Percentiles rank a stretch among this genome's conserved stretches.
These are phyloP conservation scores for Turnera subulata DNA, from an alignment of 345 rosid genomes.

Conservation along the genomic window DNA sequence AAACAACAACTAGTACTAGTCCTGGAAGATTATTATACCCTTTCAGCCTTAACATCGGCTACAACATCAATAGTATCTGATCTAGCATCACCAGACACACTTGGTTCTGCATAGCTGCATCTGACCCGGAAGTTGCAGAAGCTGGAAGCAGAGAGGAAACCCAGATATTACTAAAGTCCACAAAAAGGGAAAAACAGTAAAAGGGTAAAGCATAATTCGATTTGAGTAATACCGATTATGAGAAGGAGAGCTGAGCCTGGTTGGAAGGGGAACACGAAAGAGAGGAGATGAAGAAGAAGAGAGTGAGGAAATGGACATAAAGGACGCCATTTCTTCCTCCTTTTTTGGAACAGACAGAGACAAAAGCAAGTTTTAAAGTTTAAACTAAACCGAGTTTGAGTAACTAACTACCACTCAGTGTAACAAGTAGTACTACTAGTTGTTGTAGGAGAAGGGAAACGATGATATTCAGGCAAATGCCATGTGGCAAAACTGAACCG, in stretches of 20 bases:
- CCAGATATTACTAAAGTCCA: background rate
- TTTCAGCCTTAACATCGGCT: conserved; percentile 66
- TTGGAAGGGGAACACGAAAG: conserved; percentile 20
- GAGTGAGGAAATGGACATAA: conserved; percentile 3
- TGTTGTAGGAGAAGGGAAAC: too few species aligned
- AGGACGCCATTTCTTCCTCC: conserved; percentile 39
- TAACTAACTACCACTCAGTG: too few species aligned
- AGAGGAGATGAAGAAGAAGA: conserved; percentile 17
- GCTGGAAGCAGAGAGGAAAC: conserved; percentile 23
- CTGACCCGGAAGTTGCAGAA: conserved; percentile 53
- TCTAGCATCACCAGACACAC: conserved; percentile 35
- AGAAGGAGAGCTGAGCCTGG: conserved; percentile 17
- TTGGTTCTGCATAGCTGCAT: conserved; percentile 56
- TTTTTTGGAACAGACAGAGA: background rate
- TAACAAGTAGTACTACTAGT: too few species aligned
- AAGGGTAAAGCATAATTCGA: background rate
- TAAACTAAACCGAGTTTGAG: too few species aligned
- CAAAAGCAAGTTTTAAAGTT: too few species aligned
- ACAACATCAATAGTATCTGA: conserved; percentile 70
- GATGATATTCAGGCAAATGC: too few species aligned
- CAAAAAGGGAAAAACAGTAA: background rate
- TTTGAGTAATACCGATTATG: conserved; percentile 19
- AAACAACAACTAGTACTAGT: too few species aligned
- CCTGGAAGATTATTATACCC: conserved; percentile 35
- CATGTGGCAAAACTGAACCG: too few species aligned